Evolutionary conservation across 192 early-diverging fungal species (phyloP), one percentile per base, ranked within the genome.

Genomic region (Backusella westeae): DNA sequence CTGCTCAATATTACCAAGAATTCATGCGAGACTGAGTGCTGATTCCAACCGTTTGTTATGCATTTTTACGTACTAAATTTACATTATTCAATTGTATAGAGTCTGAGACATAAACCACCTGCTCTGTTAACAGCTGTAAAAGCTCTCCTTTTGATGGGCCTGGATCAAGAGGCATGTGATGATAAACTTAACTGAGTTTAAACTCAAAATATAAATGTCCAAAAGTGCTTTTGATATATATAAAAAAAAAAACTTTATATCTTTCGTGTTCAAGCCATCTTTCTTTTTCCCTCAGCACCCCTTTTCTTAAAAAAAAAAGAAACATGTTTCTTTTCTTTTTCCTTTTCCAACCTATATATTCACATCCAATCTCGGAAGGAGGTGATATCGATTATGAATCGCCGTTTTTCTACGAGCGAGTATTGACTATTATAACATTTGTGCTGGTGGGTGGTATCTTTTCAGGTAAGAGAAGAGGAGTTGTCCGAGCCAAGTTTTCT

Each of bases 381-480:
- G 56, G 56, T 29, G 56, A 63, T 19, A 75, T 63, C 38, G 72
- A 67, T 65, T 75, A 67, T 75, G 73, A 39, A 29, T 75, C 73
- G 12, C 42, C 65, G 8, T 53, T 21, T 19, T 75, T 67, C 12
- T 67, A 19, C 17, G 73, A 75, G 35, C 41, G 66, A 17, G 34
- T 75, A 23, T 12, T 53, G n/a, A 41, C 36, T 19, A 65, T 75
- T 21, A 44, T 75, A 2, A 75, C 85, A 12, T 84, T 96, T 21
- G 94, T 96, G 0, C 73, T 96, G 26, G 68, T 91, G 21, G 94
- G 94, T 42, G 94, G 93, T 7, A 80, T 94, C 41, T 88, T 96
- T 80, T 91, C 94, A 7, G 95, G 92, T 81, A 84, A 70, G 38
- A 42, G 21, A 15, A 70, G 23, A 71, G 9, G 17, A 42, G 34